These are phyloP conservation scores for Solanum bulbocastanum DNA, from an alignment of 257 asterid genomes.

Conservation along the genomic window DNA sequence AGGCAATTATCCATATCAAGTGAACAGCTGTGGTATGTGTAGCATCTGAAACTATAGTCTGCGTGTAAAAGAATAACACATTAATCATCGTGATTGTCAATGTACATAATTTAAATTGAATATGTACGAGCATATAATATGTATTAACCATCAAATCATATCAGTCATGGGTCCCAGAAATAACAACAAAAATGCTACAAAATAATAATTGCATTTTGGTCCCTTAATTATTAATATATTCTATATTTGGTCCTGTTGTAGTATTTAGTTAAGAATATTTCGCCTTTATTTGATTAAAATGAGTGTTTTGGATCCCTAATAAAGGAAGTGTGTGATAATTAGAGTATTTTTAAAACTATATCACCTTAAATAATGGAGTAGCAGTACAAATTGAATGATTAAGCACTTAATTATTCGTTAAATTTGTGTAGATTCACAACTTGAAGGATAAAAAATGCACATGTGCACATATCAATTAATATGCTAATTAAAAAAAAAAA, in stretches of 20 bases:
- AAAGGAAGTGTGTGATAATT: not conserved
- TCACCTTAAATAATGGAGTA: not conserved
- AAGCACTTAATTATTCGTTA: not conserved
- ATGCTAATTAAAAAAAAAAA: too few species aligned
- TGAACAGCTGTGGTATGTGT: constrained; percentile 22
- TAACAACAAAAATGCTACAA: not conserved
- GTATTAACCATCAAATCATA: not conserved
- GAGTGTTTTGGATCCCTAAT: not conserved
- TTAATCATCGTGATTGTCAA: not conserved
- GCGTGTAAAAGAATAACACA: not conserved
- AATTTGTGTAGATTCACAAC: not conserved
- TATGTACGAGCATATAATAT: not conserved
- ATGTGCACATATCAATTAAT: not conserved
- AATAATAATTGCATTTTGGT: not conserved
- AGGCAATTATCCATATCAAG: constrained; percentile 30
- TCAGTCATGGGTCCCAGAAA: not conserved
- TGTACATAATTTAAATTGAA: not conserved
- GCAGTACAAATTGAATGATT: not conserved
- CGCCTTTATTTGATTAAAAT: not conserved
- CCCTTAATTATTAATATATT: not conserved
- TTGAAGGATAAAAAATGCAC: not conserved
- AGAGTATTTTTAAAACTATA: not conserved
- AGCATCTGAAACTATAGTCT: constrained; percentile 20
- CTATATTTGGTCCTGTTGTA: not conserved
- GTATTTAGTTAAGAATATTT: not conserved